Evolutionary conservation across 2,329 filamentous ascomycete species (phyloP), one percentile per base, ranked within the genome.

Genomic region (Ophiostoma australiae): DNA sequence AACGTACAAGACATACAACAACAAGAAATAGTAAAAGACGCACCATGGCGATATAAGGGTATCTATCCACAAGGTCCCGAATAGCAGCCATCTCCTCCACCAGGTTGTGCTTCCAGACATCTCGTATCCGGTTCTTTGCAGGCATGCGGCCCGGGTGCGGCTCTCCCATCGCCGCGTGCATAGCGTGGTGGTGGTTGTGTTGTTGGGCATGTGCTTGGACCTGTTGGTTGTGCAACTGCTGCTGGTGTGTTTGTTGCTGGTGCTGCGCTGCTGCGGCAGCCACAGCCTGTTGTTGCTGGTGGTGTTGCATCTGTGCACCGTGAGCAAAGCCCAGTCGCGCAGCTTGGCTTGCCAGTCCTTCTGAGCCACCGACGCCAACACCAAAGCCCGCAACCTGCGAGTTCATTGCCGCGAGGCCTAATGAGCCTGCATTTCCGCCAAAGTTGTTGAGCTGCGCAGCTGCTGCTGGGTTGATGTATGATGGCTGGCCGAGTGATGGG

Each of bases 1-100:
- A 33, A 35, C 39, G n/a, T 27, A 31, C 8, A 20, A 70, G 13
- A 65, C 48, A 5, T n/a, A 8, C 52, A 31, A 72, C 66, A 41
- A 15, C 4, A 41, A 13, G 39, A 11, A 15, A 31, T 31, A 31
- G 27, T 31, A 31, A 2, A 74, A 70, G 41, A 66, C 90, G 84
- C 83, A 97, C 94, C 95, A 99, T 98, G 76, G 94, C 94, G 80
- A 99, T 94, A 79, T 96, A 98, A 61, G 93, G 92, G 80, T 96
- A 98, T 77, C 91, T 92, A 73, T 97, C 91, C 74, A 98, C 89
- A 76, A 98, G 82, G 72, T 91, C 88, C 79, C 94, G 87, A 75
- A 99, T 81, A 68, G 91, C 84, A 10, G 88, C 90, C 90, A 99
- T 95, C 82, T 99, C 95, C 78, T 96, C 91, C 35, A 92, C 87